Percentiles rank a stretch among this genome's conserved stretches.
phyloP scores from a whole-genome alignment of 2,329 filamentous ascomycete species.

The Aspergillus tamarii region DNA sequence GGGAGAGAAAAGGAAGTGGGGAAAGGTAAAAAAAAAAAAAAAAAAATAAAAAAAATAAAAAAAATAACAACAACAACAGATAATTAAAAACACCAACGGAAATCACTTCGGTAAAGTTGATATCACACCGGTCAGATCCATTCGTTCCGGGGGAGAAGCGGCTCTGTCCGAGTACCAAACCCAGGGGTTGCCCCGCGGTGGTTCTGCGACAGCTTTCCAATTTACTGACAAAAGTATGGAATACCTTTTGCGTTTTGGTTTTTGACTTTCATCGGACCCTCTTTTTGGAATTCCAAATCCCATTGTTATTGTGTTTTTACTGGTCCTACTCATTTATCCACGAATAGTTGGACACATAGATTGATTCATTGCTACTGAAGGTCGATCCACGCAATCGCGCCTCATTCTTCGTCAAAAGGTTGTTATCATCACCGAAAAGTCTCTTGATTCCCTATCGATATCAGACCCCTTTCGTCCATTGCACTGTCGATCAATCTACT shows the following conservation, averaged over 20 bases:
- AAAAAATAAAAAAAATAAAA: neutral
- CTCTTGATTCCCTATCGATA: neutral
- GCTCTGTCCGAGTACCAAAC: slow-evolving; percentile 14
- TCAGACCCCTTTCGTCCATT: neutral
- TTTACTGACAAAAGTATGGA: neutral
- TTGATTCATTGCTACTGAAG: slow-evolving; percentile 10
- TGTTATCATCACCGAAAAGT: slow-evolving; percentile 1
- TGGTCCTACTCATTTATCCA: slow-evolving; percentile 1
- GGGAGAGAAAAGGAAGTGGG: neutral
- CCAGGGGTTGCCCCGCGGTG: slow-evolving; percentile 19
- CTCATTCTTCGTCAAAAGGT: neutral
- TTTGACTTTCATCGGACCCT: neutral
- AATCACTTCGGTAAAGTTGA: neutral
- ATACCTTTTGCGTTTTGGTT: slow-evolving; percentile 8
- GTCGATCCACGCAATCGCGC: slow-evolving; percentile 10
- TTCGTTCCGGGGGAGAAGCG: slow-evolving; percentile 7
- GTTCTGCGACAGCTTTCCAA: slow-evolving; percentile 9
- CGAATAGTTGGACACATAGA: neutral
- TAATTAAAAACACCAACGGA: neutral
- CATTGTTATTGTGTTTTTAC: neutral
- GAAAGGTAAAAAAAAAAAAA: neutral
- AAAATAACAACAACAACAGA: too few relatives aligned
- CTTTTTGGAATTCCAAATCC: neutral
- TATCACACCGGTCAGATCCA: slow-evolving; percentile 5
- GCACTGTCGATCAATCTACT: neutral